Evolutionary conservation across 73 alveolate genomes (phyloP).

Genomic region (Chromera velia): DNA sequence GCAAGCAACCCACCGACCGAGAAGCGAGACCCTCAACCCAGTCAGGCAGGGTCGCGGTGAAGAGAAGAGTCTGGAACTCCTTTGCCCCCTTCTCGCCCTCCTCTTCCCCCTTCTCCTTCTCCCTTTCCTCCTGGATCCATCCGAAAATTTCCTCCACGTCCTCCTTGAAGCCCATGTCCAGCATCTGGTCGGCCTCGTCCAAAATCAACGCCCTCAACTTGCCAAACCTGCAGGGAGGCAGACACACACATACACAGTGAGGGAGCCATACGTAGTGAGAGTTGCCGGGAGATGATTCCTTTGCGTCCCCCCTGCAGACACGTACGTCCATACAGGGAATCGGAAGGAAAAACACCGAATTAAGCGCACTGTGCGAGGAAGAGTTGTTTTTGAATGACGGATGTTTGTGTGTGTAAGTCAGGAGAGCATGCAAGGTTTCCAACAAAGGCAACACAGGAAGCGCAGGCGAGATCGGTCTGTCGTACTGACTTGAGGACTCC

Average conservation of each 20-base stretch:
- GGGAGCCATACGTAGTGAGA: no score
- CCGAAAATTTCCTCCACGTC: slow-evolving; percentile 79
- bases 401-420: neutral
- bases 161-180: slow-evolving; percentile 91
- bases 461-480: no score
- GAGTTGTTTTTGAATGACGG: neutral
- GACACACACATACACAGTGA: no score
- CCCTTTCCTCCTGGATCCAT: slow-evolving; percentile 45
- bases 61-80: slow-evolving; percentile 72
- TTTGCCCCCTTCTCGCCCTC: slow-evolving; percentile 10
- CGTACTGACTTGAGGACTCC: slow-evolving; percentile 57
- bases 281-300: no score
- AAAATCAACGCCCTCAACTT: slow-evolving; percentile 19
- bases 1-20: slow-evolving; percentile 15
- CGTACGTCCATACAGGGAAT: no score
- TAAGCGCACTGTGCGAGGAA: neutral
- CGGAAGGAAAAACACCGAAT: neutral
- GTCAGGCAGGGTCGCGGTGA: slow-evolving; percentile 87
- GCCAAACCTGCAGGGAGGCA: neutral
- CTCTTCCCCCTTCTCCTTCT: slow-evolving; percentile 1
- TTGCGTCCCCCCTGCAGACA: no score
- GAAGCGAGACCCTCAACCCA: slow-evolving; percentile 88
- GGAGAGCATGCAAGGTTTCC: no score
- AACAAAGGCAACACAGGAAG: no score
- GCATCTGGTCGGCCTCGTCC: slow-evolving; percentile 84